Conservation (phyloP, 805 yeast species). For the Scheffersomyces coipomensis region DNA sequence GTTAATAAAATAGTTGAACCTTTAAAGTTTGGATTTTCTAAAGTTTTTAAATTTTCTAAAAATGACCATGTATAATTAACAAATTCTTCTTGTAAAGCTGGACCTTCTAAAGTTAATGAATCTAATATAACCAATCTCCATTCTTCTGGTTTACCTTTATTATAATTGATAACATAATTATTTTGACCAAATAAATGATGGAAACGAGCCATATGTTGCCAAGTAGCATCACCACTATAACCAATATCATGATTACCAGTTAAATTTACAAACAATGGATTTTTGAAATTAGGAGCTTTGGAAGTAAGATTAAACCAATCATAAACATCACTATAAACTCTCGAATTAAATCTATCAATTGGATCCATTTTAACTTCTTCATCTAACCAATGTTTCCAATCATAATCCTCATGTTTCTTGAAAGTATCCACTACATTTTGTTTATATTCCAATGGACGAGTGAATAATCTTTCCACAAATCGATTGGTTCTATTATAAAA, state of each 20-base stretch:
- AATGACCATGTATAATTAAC: constrained; percentile 70
- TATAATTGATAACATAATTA: constrained; percentile 76
- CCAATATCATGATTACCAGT: constrained; percentile 98
- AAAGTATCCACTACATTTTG: constrained; percentile 47
- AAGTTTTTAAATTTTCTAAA: constrained; percentile 53
- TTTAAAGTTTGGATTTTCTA: constrained; percentile 45
- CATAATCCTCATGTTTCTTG: constrained; percentile 49
- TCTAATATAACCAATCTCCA: constrained; percentile 90
- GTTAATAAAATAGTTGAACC: constrained; percentile 85
- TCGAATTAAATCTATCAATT: constrained; percentile 28
- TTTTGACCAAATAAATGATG: constrained; percentile 75
- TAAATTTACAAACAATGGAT: constrained; percentile 74
- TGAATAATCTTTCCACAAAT: constrained; percentile 67
- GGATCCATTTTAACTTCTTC: constrained; percentile 41
- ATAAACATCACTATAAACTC: constrained; percentile 53
- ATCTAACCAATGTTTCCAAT: constrained; percentile 50
- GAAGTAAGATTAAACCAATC: constrained; percentile 55
- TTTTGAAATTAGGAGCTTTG: constrained; percentile 38
- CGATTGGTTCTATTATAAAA: constrained; percentile 77
- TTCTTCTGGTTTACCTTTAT: constrained; percentile 60
- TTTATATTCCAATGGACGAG: constrained; percentile 53
- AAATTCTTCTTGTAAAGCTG: constrained; percentile 75
- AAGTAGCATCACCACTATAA: constrained; percentile 90
- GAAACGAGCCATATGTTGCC: constrained; percentile 85
- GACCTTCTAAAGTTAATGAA: constrained; percentile 84